Base-by-base conservation (phyloP, 495 filamentous ascomycete genomes). In the Podospora pseudoanserina region DNA sequence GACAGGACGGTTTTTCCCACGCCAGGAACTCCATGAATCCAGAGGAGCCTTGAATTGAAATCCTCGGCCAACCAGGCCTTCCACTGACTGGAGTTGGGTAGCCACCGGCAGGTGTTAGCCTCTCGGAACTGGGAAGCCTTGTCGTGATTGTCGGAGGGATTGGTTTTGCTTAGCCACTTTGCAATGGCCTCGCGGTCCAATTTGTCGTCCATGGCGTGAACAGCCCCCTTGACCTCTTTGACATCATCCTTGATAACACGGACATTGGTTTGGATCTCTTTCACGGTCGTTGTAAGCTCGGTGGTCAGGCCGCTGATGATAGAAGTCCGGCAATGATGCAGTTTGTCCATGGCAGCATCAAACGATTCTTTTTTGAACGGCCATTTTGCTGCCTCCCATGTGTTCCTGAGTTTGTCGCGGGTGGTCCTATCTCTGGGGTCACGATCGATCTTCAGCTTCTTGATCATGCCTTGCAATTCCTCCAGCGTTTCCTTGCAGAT, bases 21-120 rank as follows among this genome's bases (percentile, higher is more conserved):
- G 1, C 80, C 80, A 7, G 80, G 79, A 30, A 80, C 79, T 5
- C 79, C 78, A 61, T 75, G 70, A 5, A 81, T 71, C 77, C 77
- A 80, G 16, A 80, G 60, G 30, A 74, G 75, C 23, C 26, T 30
- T 18, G 58, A 30, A 13, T 60, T 34, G 56, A 55, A 15, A 13
- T 7, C 57, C 2, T 28, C 65, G 27, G 34, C 27, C 5, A 77
- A 19, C 76, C 74, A 78, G 34, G 13, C 20, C 0, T 61, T 60
- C 74, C 74, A 77, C 34, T 72, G 68, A 0, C 55, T 27, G 3
- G 55, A 30, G 0, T 64, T 65, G 5, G 69, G 27, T 27, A 78
- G 70, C 77, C 76, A 79, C 18, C 66, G 13, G 13, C 76, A 69
- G 0, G 76, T 79, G 0, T 53, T 64, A 11, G 16, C 7, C 13